Evolutionary conservation across 2,329 filamentous ascomycete genomes (phyloP).

Genomic region (Triangularia verruculosa): DNA sequence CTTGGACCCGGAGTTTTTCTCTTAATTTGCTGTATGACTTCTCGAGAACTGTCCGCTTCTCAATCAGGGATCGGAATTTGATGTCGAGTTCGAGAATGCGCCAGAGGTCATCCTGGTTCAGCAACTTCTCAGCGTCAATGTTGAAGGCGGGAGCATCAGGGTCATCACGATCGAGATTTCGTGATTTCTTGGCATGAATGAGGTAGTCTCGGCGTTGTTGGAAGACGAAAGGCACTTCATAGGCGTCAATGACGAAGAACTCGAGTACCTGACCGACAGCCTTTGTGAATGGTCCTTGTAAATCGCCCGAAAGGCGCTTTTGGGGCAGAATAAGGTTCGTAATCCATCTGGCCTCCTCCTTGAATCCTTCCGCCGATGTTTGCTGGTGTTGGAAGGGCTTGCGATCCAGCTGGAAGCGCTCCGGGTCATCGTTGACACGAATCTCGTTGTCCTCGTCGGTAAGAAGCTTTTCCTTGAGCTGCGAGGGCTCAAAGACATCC

Average conservation of each 20-base stretch:
- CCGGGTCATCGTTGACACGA: slow-evolving; percentile 82
- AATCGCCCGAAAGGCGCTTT: slow-evolving; percentile 69
- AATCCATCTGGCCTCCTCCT: slow-evolving; percentile 90
- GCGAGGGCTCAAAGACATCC: slow-evolving; percentile 96
- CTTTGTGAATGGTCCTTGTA: slow-evolving; percentile 79
- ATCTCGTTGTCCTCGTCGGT: slow-evolving; percentile 95
- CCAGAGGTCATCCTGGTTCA: slow-evolving; percentile 93
- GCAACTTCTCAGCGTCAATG: slow-evolving; percentile 77
- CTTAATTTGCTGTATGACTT: slow-evolving; percentile 74
- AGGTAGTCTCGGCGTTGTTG: slow-evolving; percentile 98
- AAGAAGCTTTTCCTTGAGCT: slow-evolving; percentile 88
- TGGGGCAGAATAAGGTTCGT: slow-evolving; percentile 85
- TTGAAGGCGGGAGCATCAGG: slow-evolving; percentile 69
- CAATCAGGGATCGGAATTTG: slow-evolving; percentile 88
- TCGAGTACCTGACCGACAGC: slow-evolving; percentile 90
- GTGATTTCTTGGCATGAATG: slow-evolving; percentile 76
- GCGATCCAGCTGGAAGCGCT: slow-evolving; percentile 89
- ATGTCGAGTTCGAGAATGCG: slow-evolving; percentile 91
- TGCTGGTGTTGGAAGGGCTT: slow-evolving; percentile 82
- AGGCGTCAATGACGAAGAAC: slow-evolving; percentile 91
- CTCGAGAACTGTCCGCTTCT: slow-evolving; percentile 84
- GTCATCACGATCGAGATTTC: slow-evolving; percentile 60
- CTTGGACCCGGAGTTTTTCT: slow-evolving; percentile 53
- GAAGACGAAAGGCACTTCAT: slow-evolving; percentile 96
- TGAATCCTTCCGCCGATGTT: slow-evolving; percentile 78